Evolutionary conservation across 202 grass and related monocot genomes (phyloP), one percentile per base, ranked within the genome.

Genomic region (Dendrocalamus latiflorus): DNA sequence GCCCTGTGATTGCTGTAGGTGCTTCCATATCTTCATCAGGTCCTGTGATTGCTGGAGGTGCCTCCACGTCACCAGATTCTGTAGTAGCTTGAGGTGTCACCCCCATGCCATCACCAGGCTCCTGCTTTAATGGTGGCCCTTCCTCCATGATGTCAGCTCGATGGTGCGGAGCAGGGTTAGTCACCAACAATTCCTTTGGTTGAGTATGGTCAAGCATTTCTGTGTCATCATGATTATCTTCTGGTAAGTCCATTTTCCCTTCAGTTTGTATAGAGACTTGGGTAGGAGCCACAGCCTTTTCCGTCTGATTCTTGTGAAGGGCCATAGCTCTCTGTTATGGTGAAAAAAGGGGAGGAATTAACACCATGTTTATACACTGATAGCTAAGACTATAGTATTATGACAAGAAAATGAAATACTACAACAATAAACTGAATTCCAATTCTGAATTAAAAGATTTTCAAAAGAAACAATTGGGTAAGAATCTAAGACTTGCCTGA

Each of bases 271-370:
- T n/a, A 78, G 16, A 58, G 49, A 64, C 36, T 49, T 28, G 42
- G 6, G 37, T 70, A 39, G 80, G 16, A 72, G 48, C 45, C 49
- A 75, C 74, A 72, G 57, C 54, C 25, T 87, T 87, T 69, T 75
- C 74, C 24, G 76, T 43, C 62, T 91, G 89, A 75, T 88, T 90
- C 69, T 90, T 86, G 89, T 95, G 88, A 42, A 98, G 84, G 62
- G 80, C 68, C 83, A 98, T 85, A 39, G 95, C 90, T 90, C 89
- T 94, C 95, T 98, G 95, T 81, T 72, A 77, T 47, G 65, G 65
- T 63, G 25, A 82, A 53, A 56, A 36, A 81, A 73, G 54, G 3
- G 9, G 43, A 50, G 28, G 86, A 81, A 84, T 80, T 61, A 76
- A 15, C 11, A 70, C 16, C 38, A 15, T 39, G 34, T 67, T 5